phyloP scores from a whole-genome alignment of 495 filamentous ascomycete species.

The Xylaria longipes region DNA sequence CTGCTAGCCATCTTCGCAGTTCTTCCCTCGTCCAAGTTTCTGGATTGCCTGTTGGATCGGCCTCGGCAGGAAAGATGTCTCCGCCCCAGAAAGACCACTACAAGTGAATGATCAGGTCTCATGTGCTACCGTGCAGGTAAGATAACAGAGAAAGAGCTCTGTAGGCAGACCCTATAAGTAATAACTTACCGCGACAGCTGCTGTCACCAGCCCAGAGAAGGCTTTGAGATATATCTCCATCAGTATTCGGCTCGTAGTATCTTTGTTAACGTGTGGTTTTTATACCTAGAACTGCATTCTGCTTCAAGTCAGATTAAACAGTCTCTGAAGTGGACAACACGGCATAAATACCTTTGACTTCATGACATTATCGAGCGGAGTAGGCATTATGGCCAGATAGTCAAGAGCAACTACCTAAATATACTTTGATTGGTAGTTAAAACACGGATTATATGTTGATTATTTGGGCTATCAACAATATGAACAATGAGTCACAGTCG shows the following conservation, averaged over 20 bases:
- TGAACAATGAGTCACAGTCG: constrained; percentile 24
- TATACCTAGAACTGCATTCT: constrained; percentile 43
- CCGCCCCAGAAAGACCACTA: constrained; percentile 80
- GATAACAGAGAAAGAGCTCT: background rate
- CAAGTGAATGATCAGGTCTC: constrained; percentile 9
- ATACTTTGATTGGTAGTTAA: constrained; percentile 4
- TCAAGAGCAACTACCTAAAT: background rate
- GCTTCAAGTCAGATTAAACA: constrained; percentile 15
- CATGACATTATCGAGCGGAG: constrained; percentile 77
- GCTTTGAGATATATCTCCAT: constrained; percentile 51
- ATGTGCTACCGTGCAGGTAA: background rate
- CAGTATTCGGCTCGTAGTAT: constrained; percentile 28
- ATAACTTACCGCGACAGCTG: constrained; percentile 64
- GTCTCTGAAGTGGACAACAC: background rate
- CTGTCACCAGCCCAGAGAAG: constrained; percentile 84
- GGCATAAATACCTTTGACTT: constrained; percentile 69
- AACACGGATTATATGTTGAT: background rate
- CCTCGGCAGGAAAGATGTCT: constrained; percentile 74
- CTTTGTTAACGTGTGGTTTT: background rate
- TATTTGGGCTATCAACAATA: background rate
- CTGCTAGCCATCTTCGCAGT: constrained; percentile 74
- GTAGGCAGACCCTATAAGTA: background rate
- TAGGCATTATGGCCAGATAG: constrained; percentile 62
- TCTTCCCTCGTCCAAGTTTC: constrained; percentile 75
- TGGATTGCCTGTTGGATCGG: constrained; percentile 83